These are phyloP conservation scores for Cutaneotrichosporon dermatis DNA, from an alignment of 1,284 basidiomycete species.

Conservation along the genomic window DNA sequence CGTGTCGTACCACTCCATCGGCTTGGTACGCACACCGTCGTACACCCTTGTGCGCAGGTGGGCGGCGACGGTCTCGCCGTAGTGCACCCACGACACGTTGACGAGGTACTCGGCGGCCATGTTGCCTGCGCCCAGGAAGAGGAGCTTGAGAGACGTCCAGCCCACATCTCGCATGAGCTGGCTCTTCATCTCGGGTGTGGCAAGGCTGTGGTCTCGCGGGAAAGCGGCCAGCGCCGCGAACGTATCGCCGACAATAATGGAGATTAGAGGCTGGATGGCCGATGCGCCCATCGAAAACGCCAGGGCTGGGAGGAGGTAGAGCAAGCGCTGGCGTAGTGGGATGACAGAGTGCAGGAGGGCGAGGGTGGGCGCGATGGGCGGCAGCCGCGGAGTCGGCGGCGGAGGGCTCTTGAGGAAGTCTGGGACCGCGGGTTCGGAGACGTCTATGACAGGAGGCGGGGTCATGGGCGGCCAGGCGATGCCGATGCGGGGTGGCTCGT, in stretches of 20 bases:
- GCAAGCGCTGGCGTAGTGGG: slow-evolving; percentile 54
- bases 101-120: slow-evolving; percentile 70
- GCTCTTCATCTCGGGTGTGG: slow-evolving; percentile 52
- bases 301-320: slow-evolving; percentile 68
- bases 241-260: slow-evolving; percentile 75
- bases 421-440: no score
- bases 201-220: slow-evolving; percentile 45
- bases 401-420: background rate
- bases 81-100: slow-evolving; percentile 77
- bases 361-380: slow-evolving; percentile 54
- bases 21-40: slow-evolving; percentile 62
- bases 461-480: no score
- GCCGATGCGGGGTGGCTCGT: no score
- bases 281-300: slow-evolving; percentile 65
- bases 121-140: slow-evolving; percentile 65
- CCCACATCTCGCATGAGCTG: slow-evolving; percentile 60
- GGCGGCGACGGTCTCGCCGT: slow-evolving; percentile 74
- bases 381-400: background rate
- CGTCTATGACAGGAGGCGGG: no score
- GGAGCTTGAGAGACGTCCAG: slow-evolving; percentile 61
- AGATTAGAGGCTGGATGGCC: slow-evolving; percentile 87
- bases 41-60: slow-evolving; percentile 68
- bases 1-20: slow-evolving; percentile 82
- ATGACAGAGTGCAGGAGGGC: slow-evolving; percentile 64
- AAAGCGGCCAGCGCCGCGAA: slow-evolving; percentile 71